phyloP scores from a whole-genome alignment of 2,329 filamentous ascomycete genomes.

The Sporothrix schenckii region DNA sequence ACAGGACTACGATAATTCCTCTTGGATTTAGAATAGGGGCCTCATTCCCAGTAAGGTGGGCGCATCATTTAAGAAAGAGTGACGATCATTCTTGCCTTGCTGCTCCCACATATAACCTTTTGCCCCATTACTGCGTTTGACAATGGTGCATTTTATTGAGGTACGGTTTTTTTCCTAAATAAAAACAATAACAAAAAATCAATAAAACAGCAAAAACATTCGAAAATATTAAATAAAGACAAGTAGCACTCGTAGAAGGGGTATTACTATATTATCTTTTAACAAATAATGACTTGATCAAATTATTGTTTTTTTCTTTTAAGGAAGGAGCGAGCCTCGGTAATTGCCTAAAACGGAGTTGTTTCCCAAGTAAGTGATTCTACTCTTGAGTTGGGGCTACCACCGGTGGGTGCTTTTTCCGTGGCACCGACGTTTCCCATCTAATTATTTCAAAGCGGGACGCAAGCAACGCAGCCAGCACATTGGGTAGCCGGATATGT shows the following conservation, averaged over 20 bases:
- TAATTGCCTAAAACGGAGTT: constrained; percentile 11
- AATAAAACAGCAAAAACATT: neutral
- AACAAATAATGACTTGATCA: too few relatives aligned
- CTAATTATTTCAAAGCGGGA: neutral
- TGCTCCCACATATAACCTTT: too few relatives aligned
- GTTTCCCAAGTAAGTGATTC: constrained; percentile 10
- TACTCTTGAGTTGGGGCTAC: neutral
- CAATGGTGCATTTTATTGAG: too few relatives aligned
- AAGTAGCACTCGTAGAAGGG: neutral
- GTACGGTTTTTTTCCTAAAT: too few relatives aligned
- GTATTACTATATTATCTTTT: neutral
- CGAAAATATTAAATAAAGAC: neutral
- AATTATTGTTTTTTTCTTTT: neutral
- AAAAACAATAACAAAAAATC: neutral
- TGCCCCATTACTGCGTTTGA: too few relatives aligned
- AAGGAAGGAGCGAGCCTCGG: constrained; percentile 9
- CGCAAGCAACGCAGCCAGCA: neutral
- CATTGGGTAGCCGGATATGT: neutral
- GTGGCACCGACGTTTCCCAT: neutral
- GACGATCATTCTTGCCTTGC: too few relatives aligned
- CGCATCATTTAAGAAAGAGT: neutral
- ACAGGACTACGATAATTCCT: too few relatives aligned
- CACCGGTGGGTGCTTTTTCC: constrained; percentile 6
- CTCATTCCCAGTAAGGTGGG: neutral
- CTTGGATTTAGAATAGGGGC: neutral